Conservation (phyloP, 2,329 filamentous ascomycete species). For the Colletotrichum caudatum region DNA sequence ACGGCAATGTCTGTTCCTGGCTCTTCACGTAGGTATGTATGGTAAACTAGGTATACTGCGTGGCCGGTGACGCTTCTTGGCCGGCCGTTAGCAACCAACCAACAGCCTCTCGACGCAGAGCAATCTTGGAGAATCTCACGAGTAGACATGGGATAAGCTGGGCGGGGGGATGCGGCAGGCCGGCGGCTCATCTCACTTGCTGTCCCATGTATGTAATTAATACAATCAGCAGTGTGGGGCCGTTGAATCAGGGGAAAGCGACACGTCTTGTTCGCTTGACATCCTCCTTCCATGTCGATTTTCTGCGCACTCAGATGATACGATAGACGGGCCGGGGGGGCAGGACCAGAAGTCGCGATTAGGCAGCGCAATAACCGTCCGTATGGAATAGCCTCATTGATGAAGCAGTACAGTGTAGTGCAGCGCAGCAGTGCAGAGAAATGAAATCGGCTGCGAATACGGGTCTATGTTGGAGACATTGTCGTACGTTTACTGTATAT, state of each 20-base stretch:
- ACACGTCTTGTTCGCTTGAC: slow-evolving; percentile 20
- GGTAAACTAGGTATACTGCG: too few relatives aligned
- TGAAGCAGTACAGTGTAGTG: neutral
- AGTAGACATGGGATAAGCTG: neutral
- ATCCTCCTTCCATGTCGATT: slow-evolving; percentile 15
- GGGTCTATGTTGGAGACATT: neutral
- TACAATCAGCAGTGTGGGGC: slow-evolving; percentile 38
- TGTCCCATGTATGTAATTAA: slow-evolving; percentile 35
- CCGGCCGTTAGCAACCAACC: neutral
- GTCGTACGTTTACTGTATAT: too few relatives aligned
- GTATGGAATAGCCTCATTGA: neutral
- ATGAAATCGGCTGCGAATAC: neutral
- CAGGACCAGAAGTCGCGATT: neutral
- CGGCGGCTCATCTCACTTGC: slow-evolving; percentile 13
- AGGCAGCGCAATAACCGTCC: neutral
- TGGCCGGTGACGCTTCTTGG: neutral
- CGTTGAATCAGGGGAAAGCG: slow-evolving; percentile 22
- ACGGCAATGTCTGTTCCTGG: neutral
- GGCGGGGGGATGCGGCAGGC: neutral
- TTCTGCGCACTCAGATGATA: slow-evolving; percentile 5
- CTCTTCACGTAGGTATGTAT: too few relatives aligned
- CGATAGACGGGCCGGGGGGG: slow-evolving; percentile 8
- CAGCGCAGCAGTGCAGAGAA: neutral
- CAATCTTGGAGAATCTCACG: neutral
- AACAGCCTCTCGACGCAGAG: neutral